These are phyloP conservation scores for Hypoxylon sp. DNA, from an alignment of 2,329 filamentous ascomycete genomes.

Conservation along the genomic window DNA sequence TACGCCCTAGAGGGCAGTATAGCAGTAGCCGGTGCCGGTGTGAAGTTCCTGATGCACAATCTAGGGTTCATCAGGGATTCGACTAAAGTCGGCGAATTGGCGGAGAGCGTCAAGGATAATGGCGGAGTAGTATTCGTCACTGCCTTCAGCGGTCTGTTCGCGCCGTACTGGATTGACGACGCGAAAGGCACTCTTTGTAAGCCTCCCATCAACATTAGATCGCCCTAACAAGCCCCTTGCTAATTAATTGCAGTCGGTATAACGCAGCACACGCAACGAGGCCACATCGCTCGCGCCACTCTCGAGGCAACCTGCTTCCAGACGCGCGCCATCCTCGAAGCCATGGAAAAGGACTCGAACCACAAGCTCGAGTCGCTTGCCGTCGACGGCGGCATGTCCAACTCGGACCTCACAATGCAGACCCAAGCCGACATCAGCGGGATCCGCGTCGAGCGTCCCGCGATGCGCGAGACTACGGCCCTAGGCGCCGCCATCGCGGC, in stretches of 20 bases:
- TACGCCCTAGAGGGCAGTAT: conserved; percentile 90
- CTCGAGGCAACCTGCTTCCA: conserved; percentile 94
- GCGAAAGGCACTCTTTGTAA: conserved; percentile 87
- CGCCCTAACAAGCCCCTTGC: background rate
- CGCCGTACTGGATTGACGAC: conserved; percentile 95
- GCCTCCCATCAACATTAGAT: conserved; percentile 49
- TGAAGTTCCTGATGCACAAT: conserved; percentile 81
- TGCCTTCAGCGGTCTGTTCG: conserved; percentile 91
- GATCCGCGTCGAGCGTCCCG: conserved; percentile 85
- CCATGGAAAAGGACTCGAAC: conserved; percentile 89
- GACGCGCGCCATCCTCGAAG: conserved; percentile 90
- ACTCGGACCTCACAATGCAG: conserved; percentile 91
- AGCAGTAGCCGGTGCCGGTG: conserved; percentile 83
- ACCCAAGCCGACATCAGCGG: conserved; percentile 88
- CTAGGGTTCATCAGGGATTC: conserved; percentile 71
- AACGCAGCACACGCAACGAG: conserved; percentile 86
- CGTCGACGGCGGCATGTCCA: conserved; percentile 91
- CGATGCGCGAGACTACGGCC: conserved; percentile 92
- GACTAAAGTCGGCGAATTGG: conserved; percentile 66
- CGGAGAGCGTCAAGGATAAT: conserved; percentile 74
- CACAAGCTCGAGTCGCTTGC: conserved; percentile 81
- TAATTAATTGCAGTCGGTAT: conserved; percentile 73
- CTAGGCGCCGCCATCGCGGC: conserved; percentile 91
- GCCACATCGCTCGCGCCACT: conserved; percentile 90
- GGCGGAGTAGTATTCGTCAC: conserved; percentile 91